phyloP scores from a whole-genome alignment of 169 alveolate genomes.

The Plasmodium vivax region DNA sequence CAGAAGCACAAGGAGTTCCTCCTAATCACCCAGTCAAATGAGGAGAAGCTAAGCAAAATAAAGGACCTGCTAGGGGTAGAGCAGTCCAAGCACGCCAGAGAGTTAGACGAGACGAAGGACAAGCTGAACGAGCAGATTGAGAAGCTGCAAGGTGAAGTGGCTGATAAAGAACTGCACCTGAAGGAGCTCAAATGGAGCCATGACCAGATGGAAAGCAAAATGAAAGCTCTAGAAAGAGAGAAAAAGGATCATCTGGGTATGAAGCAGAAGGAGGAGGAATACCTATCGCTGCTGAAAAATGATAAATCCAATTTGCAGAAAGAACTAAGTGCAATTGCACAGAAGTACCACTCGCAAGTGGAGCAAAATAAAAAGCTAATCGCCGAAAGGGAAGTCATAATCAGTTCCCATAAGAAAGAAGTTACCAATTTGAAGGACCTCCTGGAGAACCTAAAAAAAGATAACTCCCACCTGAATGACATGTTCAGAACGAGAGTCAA shows the following conservation, averaged over 20 bases:
- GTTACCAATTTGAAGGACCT: conserved; percentile 11
- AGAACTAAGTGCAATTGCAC: not conserved
- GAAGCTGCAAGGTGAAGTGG: not conserved
- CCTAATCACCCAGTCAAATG: conserved; percentile 8
- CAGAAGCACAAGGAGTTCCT: conserved; percentile 68
- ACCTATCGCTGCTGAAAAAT: not conserved
- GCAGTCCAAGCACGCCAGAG: conserved; percentile 31
- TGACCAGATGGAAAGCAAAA: not conserved
- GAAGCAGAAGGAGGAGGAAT: conserved; percentile 51
- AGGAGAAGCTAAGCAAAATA: conserved; percentile 26
- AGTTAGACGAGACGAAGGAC: conserved; percentile 15
- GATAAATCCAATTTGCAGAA: conserved; percentile 31
- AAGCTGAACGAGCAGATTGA: conserved; percentile 9
- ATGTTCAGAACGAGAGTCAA: conserved; percentile 1
- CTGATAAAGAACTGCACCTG: conserved; percentile 21
- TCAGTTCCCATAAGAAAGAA: conserved; percentile 15
- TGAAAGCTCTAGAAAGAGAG: not conserved
- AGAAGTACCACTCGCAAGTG: conserved; percentile 11
- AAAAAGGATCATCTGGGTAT: conserved; percentile 7
- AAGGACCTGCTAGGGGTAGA: not conserved
- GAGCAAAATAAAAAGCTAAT: conserved; percentile 17
- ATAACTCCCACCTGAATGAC: conserved; percentile 25
- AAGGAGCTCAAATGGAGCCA: conserved; percentile 1
- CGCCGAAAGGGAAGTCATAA: conserved; percentile 2
- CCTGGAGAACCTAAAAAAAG: conserved; percentile 24